Evolutionary conservation across 352 stramenopile species (phyloP).

Genomic region (Phytophthora foliorum): DNA sequence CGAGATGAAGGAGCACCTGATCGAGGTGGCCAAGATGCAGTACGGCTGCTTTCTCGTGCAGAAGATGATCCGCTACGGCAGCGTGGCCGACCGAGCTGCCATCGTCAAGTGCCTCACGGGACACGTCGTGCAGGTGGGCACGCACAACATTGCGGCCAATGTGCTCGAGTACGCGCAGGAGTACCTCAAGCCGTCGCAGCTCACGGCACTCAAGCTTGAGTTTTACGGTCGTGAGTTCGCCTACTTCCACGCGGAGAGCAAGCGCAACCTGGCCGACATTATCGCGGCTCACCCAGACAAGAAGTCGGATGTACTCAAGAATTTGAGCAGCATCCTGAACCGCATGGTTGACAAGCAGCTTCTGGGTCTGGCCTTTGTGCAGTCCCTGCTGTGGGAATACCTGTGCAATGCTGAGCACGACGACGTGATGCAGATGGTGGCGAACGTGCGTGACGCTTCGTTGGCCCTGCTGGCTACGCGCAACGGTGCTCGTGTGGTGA

Average conservation of each 20-base stretch:
- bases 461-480: constrained; percentile 88
- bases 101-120: constrained; percentile 95
- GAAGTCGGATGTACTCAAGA: constrained; percentile 79
- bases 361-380: constrained; percentile 88
- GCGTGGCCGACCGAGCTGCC: constrained; percentile 74
- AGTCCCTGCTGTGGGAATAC: constrained; percentile 93
- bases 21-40: constrained; percentile 96
- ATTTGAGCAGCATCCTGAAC: constrained; percentile 77
- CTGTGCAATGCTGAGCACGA: constrained; percentile 81
- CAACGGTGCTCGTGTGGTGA: constrained; percentile 88
- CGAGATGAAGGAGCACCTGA: constrained; percentile 94
- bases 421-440: constrained; percentile 88
- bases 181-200: constrained; percentile 87
- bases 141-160: constrained; percentile 95
- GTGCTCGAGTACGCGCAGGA: constrained; percentile 94
- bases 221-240: constrained; percentile 92
- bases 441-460: constrained; percentile 88
- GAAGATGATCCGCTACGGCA: constrained; percentile 97
- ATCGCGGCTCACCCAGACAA: constrained; percentile 72
- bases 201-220: constrained; percentile 89
- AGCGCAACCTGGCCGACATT: constrained; percentile 86
- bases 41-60: constrained; percentile 98
- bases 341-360: constrained; percentile 93
- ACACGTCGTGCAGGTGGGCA: constrained; percentile 93
- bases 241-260: constrained; percentile 87